Conservation (phyloP, 2,329 filamentous ascomycete genomes). For the Nemania diffusa region DNA sequence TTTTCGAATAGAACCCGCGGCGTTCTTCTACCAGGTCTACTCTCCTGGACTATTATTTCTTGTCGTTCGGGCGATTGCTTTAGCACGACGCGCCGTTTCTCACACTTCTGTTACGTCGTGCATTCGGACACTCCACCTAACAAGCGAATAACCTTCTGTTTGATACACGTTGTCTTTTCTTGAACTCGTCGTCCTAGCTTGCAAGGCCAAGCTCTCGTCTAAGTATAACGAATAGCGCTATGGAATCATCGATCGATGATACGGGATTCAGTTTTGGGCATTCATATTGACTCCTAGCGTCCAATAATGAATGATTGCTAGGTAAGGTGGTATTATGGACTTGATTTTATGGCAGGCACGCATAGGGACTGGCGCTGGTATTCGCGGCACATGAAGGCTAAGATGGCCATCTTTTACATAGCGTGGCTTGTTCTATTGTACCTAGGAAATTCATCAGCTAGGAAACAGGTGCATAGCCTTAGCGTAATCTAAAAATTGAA, state of each 20-base stretch:
- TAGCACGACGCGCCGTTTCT: background rate
- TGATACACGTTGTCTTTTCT: background rate
- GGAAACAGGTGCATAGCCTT: background rate
- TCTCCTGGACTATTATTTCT: background rate
- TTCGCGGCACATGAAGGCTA: background rate
- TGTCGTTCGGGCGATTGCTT: background rate
- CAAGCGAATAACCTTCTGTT: background rate
- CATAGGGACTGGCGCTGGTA: background rate
- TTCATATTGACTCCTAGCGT: background rate
- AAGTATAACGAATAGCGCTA: background rate
- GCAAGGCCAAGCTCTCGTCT: conserved; percentile 32
- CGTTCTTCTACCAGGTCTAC: background rate
- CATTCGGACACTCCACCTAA: background rate
- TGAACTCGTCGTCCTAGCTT: conserved; percentile 4
- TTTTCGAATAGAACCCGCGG: background rate
- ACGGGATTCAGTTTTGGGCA: background rate
- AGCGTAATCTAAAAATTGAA: background rate
- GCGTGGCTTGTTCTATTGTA: background rate
- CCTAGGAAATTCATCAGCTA: background rate
- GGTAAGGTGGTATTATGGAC: background rate
- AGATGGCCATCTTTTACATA: background rate
- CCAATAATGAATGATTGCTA: background rate
- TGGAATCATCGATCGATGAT: conserved; percentile 2
- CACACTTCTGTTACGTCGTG: background rate
- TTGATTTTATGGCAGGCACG: background rate